Base-by-base conservation (phyloP, 2,329 filamentous ascomycete genomes). In the Nothopassalora personata region DNA sequence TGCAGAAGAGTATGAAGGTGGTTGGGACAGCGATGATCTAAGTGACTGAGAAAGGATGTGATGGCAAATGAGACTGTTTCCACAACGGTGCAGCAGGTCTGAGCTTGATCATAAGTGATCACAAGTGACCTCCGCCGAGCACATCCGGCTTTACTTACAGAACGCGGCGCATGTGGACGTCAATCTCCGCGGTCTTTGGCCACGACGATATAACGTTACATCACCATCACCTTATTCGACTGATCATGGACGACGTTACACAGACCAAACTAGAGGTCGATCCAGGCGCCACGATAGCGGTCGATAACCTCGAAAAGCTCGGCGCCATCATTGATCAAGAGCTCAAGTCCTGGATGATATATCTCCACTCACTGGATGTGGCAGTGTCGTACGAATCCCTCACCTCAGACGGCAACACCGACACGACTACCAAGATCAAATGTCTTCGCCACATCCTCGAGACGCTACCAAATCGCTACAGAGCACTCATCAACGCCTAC, bases 1-100 rank as follows among this genome's bases (percentile, higher is more conserved):
- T 68, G 87, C 88, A 1, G 92, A 96, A 69, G 89, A 89, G 60
- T 97, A 97, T 72, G 86, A 90, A 66, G 90, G 94, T 61, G 91
- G 91, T 1, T 96, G 90, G 89, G 53, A 58, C 49, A 87, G 84
- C 59, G 88, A 90, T 66, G 81, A 85, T 8, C 86, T 84, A 19
- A 86, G 90, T 59, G 87, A 43, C 39, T 43, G 39, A 43, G 39
- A 15, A n/a, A n/a, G n/a, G 13, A 18, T 3, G 9, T 18, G 39
- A 43, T 15, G 13, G 7, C 13, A 18, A n/a, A 5, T 43, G 39
- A 43, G n/a, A 8, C 13, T n/a, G 5, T n/a, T 18, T 18, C 8
- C 39, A 18, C 13, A 43, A n/a, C 4, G 3, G 15, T 43, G 39
- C 39, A 43, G 39, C 15, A 43, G 4, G 18, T 18, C 8, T 36